Conservation (phyloP, 495 filamentous ascomycete species). For the Entonaema liquescens region DNA sequence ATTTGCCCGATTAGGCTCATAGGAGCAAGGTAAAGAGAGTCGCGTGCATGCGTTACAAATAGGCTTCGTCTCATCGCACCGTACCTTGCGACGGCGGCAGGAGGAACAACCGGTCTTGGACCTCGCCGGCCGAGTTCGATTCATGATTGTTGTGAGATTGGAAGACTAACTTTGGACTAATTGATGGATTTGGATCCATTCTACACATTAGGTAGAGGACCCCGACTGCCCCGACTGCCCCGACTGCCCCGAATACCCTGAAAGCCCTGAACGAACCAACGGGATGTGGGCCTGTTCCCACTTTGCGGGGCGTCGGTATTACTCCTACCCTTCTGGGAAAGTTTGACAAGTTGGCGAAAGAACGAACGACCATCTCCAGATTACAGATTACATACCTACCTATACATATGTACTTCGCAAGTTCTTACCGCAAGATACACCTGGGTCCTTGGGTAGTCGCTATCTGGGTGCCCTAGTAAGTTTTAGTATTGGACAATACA, state of each 20-base stretch:
- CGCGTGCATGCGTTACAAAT: slow-evolving; percentile 56
- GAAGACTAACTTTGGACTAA: slow-evolving; percentile 15
- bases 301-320: background rate
- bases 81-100: slow-evolving; percentile 64
- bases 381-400: too few relatives aligned
- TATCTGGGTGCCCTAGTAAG: background rate
- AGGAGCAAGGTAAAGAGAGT: slow-evolving; percentile 23
- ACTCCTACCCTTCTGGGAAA: background rate
- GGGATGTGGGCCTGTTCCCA: slow-evolving; percentile 2
- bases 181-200: slow-evolving; percentile 1
- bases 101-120: slow-evolving; percentile 53
- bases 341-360: background rate
- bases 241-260: background rate
- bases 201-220: background rate
- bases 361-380: background rate
- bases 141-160: slow-evolving; percentile 20
- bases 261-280: slow-evolving; percentile 5
- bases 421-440: background rate
- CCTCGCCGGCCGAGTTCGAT: slow-evolving; percentile 30
- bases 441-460: background rate
- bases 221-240: background rate
- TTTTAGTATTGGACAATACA: background rate
- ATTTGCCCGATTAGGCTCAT: slow-evolving; percentile 22
- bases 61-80: slow-evolving; percentile 64
- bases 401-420: background rate